A percentile compares a stretch with the other conserved stretches of the same genome.
These are phyloP conservation scores for Leishmania lainsoni DNA, from an alignment of 208 protist species.

Conservation along the genomic window DNA sequence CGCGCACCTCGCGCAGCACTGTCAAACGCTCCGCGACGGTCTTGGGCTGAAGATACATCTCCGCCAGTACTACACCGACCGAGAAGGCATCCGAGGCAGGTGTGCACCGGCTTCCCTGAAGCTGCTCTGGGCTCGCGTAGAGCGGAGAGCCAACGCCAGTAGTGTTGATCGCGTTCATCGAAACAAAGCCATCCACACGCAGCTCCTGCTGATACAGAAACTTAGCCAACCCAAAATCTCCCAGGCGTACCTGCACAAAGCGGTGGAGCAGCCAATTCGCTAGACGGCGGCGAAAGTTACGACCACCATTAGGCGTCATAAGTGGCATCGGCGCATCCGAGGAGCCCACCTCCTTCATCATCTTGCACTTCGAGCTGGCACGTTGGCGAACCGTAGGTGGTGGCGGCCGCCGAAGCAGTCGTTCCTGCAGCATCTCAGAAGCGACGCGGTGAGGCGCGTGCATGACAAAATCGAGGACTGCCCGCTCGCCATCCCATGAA, in stretches of 20 bases:
- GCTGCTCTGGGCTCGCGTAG: conserved; percentile 89
- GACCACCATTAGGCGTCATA: neutral
- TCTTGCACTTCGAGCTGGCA: neutral
- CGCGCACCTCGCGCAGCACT: conserved; percentile 58
- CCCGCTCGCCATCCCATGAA: conserved; percentile 18
- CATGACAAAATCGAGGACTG: conserved; percentile 23
- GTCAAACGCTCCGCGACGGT: conserved; percentile 75
- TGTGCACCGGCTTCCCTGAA: conserved; percentile 60
- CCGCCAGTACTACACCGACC: conserved; percentile 70
- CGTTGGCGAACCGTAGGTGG: neutral
- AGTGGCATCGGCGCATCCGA: neutral
- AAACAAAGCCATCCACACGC: conserved; percentile 41
- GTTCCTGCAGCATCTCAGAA: conserved; percentile 19
- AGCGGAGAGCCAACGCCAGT: conserved; percentile 82
- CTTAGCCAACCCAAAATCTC: conserved; percentile 86
- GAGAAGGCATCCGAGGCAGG: conserved; percentile 72
- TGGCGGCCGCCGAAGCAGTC: conserved; percentile 20
- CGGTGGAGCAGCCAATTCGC: conserved; percentile 49
- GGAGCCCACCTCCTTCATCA: neutral
- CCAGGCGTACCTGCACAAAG: conserved; percentile 74
- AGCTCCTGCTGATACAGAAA: conserved; percentile 36
- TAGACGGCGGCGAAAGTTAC: conserved; percentile 20
- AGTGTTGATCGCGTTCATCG: conserved; percentile 63
- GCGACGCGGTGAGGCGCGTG: conserved; percentile 15
- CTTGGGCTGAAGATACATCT: conserved; percentile 84